Percentiles rank a stretch among this genome's conserved stretches.
Evolutionary conservation across 1,284 basidiomycete species (phyloP).

Genomic region (Meira miltonrushii): DNA sequence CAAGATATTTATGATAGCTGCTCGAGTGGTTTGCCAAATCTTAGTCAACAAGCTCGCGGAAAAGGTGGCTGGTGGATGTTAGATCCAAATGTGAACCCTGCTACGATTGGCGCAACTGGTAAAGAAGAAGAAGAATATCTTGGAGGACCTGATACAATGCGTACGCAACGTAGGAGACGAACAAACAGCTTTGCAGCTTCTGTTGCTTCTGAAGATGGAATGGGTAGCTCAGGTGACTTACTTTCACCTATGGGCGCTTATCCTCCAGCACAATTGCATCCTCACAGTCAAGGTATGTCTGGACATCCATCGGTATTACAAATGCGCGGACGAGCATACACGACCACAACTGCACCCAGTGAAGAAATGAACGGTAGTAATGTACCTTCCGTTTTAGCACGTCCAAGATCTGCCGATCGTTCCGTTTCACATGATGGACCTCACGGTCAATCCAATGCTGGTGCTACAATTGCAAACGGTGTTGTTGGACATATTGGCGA

Average conservation of each 20-base stretch:
- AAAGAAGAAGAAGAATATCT: not conserved
- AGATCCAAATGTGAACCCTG: conserved; percentile 21
- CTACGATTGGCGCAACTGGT: conserved; percentile 7
- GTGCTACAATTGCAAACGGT: not conserved
- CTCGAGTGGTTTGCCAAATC: conserved; percentile 29
- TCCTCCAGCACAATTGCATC: not conserved
- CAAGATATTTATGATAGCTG: conserved; percentile 40
- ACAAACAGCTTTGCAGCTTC: conserved; percentile 6
- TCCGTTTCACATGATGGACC: not conserved
- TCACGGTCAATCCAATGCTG: not conserved
- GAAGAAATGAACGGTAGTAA: not conserved
- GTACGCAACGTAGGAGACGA: not conserved
- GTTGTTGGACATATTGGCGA: not conserved
- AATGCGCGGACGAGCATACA: not conserved
- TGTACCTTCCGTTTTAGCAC: conserved; percentile 2
- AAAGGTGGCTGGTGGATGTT: conserved; percentile 44
- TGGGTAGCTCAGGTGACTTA: not conserved
- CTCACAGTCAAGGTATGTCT: not conserved
- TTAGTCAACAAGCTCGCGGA: conserved; percentile 34
- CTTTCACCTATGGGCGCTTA: not conserved
- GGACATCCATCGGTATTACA: not conserved
- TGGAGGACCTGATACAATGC: not conserved
- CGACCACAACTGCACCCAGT: not conserved
- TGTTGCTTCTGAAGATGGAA: not conserved
- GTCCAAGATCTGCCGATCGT: conserved; percentile 1